Conservation (phyloP, 139 green algal genomes). For the Marvania coccoides region DNA sequence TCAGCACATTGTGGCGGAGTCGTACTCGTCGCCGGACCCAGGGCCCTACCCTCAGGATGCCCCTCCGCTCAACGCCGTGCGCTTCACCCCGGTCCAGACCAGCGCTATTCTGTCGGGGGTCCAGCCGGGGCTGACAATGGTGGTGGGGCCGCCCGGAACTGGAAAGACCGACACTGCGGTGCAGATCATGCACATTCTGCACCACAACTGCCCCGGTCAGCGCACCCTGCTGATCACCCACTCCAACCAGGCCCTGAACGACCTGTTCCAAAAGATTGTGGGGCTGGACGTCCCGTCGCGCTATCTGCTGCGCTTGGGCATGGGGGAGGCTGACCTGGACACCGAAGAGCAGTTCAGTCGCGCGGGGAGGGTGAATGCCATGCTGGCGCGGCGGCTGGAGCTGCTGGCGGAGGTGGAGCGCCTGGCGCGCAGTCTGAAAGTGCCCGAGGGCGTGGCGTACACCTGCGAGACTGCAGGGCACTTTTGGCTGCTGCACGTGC, state of each 20-base stretch:
- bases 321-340: conserved; percentile 89
- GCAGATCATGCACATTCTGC: conserved; percentile 86
- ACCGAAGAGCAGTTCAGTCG: conserved; percentile 82
- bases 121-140: conserved; percentile 89
- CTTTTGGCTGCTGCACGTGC: conserved; percentile 97
- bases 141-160: conserved; percentile 89
- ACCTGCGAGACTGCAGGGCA: conserved; percentile 93
- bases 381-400: conserved; percentile 81
- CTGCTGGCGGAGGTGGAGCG: conserved; percentile 83
- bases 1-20: conserved; percentile 53
- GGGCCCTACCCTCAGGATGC: conserved; percentile 85
- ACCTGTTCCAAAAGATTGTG: conserved; percentile 83
- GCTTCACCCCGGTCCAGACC: conserved; percentile 90
- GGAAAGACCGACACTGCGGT: conserved; percentile 97
- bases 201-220: conserved; percentile 89
- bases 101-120: conserved; percentile 73
- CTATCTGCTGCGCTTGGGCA: conserved; percentile 91
- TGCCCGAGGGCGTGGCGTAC: conserved; percentile 67
- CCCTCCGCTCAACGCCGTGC: conserved; percentile 70
- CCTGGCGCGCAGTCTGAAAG: conserved; percentile 46
- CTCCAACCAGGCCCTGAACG: conserved; percentile 74
- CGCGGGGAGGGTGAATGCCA: conserved; percentile 87
- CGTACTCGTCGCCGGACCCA: conserved; percentile 71
- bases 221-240: conserved; percentile 95
- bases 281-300: conserved; percentile 67